Conservation (phyloP, 768 basidiomycete genomes). For the Kockovaella imperatae region DNA sequence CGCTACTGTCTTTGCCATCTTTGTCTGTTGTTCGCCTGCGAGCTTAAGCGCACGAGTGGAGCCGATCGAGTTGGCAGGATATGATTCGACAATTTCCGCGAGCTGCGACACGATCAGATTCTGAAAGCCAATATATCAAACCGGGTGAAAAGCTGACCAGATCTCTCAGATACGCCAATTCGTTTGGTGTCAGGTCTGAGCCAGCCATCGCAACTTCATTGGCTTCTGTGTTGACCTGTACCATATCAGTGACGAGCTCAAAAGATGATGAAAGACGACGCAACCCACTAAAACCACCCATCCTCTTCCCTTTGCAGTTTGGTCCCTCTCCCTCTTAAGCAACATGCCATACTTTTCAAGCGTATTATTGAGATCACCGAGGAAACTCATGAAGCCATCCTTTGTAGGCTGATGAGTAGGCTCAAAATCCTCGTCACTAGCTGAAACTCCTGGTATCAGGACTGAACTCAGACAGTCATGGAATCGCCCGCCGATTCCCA, state of each 20-base stretch:
- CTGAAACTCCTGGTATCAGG: slow-evolving; percentile 1
- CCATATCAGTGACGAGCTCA: neutral
- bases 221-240: slow-evolving; percentile 33
- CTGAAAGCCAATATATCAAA: neutral
- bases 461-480: slow-evolving; percentile 1
- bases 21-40: slow-evolving; percentile 5
- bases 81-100: slow-evolving; percentile 32
- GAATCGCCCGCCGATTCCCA: neutral
- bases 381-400: slow-evolving; percentile 17
- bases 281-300: slow-evolving; percentile 33
- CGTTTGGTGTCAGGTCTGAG: slow-evolving; percentile 30
- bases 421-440: slow-evolving; percentile 11
- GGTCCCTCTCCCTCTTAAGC: slow-evolving; percentile 19
- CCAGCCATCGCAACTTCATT: slow-evolving; percentile 16
- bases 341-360: slow-evolving; percentile 31
- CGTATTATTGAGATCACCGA: slow-evolving; percentile 18
- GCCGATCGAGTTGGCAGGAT: slow-evolving; percentile 40
- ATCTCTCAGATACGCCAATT: slow-evolving; percentile 31
- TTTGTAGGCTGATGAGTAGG: slow-evolving; percentile 11
- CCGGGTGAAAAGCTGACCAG: slow-evolving; percentile 20
- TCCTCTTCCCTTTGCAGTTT: slow-evolving; percentile 14
- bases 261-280: neutral
- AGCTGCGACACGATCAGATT: slow-evolving; percentile 13
- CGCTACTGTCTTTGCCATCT: slow-evolving; percentile 25
- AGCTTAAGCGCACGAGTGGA: slow-evolving; percentile 22